Evolutionary conservation across 2,329 filamentous ascomycete genomes (phyloP), one percentile per base, ranked within the genome.

Genomic region (Sporothrix sp.): DNA sequence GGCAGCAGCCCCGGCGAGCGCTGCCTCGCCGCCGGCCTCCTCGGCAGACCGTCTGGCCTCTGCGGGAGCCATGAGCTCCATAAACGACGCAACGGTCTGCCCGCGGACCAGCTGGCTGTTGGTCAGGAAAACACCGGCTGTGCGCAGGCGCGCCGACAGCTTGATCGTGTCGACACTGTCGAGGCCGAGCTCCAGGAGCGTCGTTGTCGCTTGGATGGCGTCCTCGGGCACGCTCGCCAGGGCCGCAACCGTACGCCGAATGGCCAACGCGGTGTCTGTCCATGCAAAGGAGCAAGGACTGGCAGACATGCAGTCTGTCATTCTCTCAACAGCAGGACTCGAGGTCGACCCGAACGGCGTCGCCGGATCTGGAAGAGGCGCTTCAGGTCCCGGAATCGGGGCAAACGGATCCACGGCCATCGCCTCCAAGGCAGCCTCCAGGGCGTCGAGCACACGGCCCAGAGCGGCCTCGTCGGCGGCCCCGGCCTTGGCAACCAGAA

Each of bases 81-180:
- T 53, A 62, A 94, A 86, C 3, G 68, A 75, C 1, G 72, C 63
- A 32, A 95, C 82, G 0, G 78, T 87, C 47, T 85, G 79, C 3
- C 73, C 73, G 48, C 78, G 82, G 74, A 95, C 84, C 20, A 96
- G 82, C n/a, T 74, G 71, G 57, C 87, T 86, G n/a, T 90, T 80
- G 0, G 82, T 70, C 10, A 95, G 63, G 1, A 68, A 62, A 18
- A 93, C 68, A 0, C 74, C 76, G 4, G 67, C 65, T 39, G 74
- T 76, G 56, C 77, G 84, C 2, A 95, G 71, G 48, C 81, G 76
- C 0, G 87, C 82, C 0, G 86, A 84, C 0, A 96, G 69, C 59
- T 88, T 94, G 63, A 96, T 91, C 2, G 85, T 78, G 64, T 96
- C 90, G 52, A 96, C 94, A 60, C 90, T 95, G 68, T 96, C 91